Evolutionary conservation across 2,329 filamentous ascomycete genomes (phyloP).

Genomic region (Aspergillus thermomutatus): DNA sequence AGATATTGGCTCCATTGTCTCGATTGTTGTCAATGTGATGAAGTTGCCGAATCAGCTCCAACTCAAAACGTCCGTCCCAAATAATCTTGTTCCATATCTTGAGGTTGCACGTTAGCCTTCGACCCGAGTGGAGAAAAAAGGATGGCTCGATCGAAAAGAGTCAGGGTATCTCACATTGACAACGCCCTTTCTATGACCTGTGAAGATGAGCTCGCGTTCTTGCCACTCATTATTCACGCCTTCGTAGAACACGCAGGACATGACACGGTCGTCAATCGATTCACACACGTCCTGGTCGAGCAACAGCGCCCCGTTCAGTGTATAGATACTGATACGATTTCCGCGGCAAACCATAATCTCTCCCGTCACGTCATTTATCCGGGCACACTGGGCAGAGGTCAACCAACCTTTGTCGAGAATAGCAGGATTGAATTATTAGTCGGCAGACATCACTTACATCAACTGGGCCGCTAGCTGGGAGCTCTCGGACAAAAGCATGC

Average conservation of each 20-base stretch:
- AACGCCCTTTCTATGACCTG: slow-evolving; percentile 77
- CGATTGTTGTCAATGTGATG: slow-evolving; percentile 72
- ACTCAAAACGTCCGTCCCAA: slow-evolving; percentile 63
- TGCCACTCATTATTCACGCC: slow-evolving; percentile 88
- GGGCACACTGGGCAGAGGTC: slow-evolving; percentile 62
- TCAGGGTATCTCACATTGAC: slow-evolving; percentile 59
- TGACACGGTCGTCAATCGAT: slow-evolving; percentile 68
- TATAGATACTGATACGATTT: slow-evolving; percentile 72
- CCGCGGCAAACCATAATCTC: slow-evolving; percentile 84
- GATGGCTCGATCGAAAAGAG: slow-evolving; percentile 5
- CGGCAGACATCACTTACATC: slow-evolving; percentile 32
- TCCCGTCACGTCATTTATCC: slow-evolving; percentile 86
- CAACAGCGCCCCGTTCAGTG: slow-evolving; percentile 80
- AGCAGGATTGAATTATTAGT: not conserved
- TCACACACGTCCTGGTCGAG: slow-evolving; percentile 78
- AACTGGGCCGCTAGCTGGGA: slow-evolving; percentile 56
- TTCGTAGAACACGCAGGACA: slow-evolving; percentile 88
- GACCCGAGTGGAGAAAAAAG: slow-evolving; percentile 12
- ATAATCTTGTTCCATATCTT: slow-evolving; percentile 58
- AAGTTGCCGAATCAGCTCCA: slow-evolving; percentile 76
- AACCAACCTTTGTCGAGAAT: slow-evolving; percentile 3
- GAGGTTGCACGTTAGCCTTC: slow-evolving; percentile 5
- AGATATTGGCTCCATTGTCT: slow-evolving; percentile 54
- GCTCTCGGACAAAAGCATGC: slow-evolving; percentile 75
- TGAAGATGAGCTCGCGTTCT: slow-evolving; percentile 81